Evolutionary conservation across 169 alveolate genomes (phyloP), one percentile per base, ranked within the genome.

Genomic region (Plasmodium knowlesi): DNA sequence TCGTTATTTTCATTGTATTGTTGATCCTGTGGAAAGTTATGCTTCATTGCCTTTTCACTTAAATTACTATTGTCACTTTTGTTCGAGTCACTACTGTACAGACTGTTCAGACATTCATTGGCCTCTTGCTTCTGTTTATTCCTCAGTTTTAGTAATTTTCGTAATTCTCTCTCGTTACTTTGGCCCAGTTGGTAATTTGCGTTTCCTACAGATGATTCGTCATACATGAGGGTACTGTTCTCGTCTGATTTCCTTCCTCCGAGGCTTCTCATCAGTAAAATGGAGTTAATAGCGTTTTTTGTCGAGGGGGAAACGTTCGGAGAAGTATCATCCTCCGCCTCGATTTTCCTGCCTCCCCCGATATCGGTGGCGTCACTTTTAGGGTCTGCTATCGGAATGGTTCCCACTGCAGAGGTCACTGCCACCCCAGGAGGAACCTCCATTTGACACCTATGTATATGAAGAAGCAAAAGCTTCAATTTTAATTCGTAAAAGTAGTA

Each of bases 401-500:
- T 1, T 16, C 0, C 6, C 73, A 16, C 73, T 0, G 1, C 73
- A 6, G 12, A 5, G 1, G 76, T 6, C 5, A 16, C 76, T 25
- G 5, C 34, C 25, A 0, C 34, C 14, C 19, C 34, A 14, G 1
- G 1, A 67, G 37, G 6, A 8, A 2, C 19, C 41, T n/a, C 76
- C 37, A 16, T 28, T 3, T 88, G 39, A 14, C 72, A 57, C 71
- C 12, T 57, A 37, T 88, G 79, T 3, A 88, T 54, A 88, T 41
- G 70, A 5, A 88, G 19, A 34, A 88, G 71, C 41, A 88, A 57
- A 61, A 88, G 79, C 46, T 88, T 88, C 54, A 88, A 78, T 78
- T 88, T 88, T 10, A 88, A 61, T 54, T 88, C 94, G 81, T 34
- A 88, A 88, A 88, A 88, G 72, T 88, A 88, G 32, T 78, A 88